Base-by-base conservation (phyloP, 1,284 basidiomycete genomes). In the Earliella scabrosa region DNA sequence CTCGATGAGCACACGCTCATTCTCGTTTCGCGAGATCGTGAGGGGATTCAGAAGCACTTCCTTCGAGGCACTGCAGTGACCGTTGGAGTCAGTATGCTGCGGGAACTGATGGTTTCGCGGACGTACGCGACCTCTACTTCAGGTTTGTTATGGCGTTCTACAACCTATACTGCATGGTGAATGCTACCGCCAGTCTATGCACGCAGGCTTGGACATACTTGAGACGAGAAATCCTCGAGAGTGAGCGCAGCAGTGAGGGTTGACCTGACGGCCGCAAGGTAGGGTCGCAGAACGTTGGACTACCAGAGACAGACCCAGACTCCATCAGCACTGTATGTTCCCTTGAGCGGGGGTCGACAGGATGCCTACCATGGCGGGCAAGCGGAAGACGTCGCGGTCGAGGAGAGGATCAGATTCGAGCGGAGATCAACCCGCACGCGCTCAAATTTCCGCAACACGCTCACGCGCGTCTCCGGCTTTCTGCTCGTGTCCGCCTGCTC, bases 191-290 rank as follows among this genome's bases (percentile, higher is more conserved):
- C 41, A 21, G 21, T 31, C 16, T 9, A 40, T 56, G 38, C 45
- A 31, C 55, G 41, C 49, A 29, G 47, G 39, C 27, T 39, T 23
- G 14, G 31, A 66, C 70, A 64, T 71, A 93, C 93, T 84, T 99
- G 97, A 7, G 95, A 98, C 38, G 93, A 87, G 79, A 99, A 99
- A 82, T 98, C 95, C 78, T 98, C 92, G 52, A 99, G 81, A 0
- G 96, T 98, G 64, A 99, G 81, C 1, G 97, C 96, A n/a, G 97
- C 97, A 5, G 96, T 98, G 51, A 99, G 81, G 13, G 97, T 97
- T 10, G 94, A 93, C 62, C 97, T 83, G 49, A 99, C 97, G 34
- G 96, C 96, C 29, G 93, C 90, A 57, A 99, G 89, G 76, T 99
- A 99, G 4, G 97, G 96, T 67, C 97, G 85, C 48, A 99, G 83